Conservation (phyloP, 345 rosid genomes). For the Brassica juncea region DNA sequence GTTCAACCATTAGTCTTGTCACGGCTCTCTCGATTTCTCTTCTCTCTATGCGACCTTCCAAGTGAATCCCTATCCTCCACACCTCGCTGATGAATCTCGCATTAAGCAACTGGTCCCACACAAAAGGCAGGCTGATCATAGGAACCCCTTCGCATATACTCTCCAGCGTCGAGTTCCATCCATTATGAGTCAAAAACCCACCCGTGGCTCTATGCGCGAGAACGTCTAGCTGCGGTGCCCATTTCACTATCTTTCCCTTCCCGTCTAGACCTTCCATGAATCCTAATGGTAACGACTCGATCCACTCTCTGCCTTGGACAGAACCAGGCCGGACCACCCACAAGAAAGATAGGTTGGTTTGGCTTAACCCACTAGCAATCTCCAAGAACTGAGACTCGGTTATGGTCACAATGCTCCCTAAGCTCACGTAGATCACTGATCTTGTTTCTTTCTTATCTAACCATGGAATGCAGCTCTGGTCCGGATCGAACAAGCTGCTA, state of each 20-base stretch:
- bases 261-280: conserved; percentile 39
- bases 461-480: conserved; percentile 52
- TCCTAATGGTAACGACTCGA: conserved; percentile 24
- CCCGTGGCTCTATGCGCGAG: conserved; percentile 55
- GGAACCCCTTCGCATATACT: conserved; percentile 62
- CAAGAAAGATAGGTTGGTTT: conserved; percentile 45
- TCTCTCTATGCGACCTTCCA: conserved; percentile 63
- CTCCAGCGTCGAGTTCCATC: conserved; percentile 86
- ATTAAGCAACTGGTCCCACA: conserved; percentile 61
- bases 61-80: conserved; percentile 70
- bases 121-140: conserved; percentile 72
- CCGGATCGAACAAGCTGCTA: conserved; percentile 44
- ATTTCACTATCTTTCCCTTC: conserved; percentile 46
- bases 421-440: conserved; percentile 55
- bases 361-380: conserved; percentile 52
- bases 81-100: conserved; percentile 57
- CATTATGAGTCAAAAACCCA: conserved; percentile 67
- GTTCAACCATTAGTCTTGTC: conserved; percentile 59
- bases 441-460: conserved; percentile 42
- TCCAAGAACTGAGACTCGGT: conserved; percentile 45
- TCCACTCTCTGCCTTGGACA: conserved; percentile 12
- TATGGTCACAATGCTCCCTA: conserved; percentile 48
- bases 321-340: conserved; percentile 52
- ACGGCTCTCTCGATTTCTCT: conserved; percentile 54
- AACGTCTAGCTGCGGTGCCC: conserved; percentile 52